phyloP scores from a whole-genome alignment of 2,329 filamentous ascomycete species.

The Colletotrichum salicis region DNA sequence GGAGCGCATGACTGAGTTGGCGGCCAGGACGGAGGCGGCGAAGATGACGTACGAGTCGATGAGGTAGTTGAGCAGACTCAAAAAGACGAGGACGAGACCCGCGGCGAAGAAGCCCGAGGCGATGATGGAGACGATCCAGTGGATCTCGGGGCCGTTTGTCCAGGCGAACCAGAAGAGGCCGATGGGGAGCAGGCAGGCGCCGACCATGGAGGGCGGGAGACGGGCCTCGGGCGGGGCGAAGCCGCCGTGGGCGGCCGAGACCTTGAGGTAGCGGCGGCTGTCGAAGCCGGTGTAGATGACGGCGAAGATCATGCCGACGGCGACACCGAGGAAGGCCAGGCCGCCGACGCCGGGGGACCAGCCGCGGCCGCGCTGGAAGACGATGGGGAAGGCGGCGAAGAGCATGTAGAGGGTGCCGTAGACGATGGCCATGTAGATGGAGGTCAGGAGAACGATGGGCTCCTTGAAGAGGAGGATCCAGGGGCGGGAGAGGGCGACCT shows the following conservation, averaged over 20 bases:
- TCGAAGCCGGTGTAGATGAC: conserved; percentile 58
- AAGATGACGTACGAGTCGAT: conserved; percentile 72
- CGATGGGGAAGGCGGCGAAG: conserved; percentile 72
- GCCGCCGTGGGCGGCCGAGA: conserved; percentile 52
- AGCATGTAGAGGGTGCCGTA: conserved; percentile 69
- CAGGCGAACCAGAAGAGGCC: conserved; percentile 69
- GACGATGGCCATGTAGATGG: conserved; percentile 73
- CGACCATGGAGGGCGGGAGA: conserved; percentile 65
- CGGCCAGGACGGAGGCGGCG: conserved; percentile 79
- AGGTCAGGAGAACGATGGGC: conserved; percentile 74
- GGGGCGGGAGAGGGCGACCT: conserved; percentile 59
- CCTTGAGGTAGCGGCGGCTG: conserved; percentile 55
- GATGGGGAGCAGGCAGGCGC: conserved; percentile 62
- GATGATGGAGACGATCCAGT: conserved; percentile 59
- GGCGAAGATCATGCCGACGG: conserved; percentile 72
- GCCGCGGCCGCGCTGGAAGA: conserved; percentile 69
- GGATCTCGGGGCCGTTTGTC: conserved; percentile 61
- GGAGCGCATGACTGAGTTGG: conserved; percentile 77
- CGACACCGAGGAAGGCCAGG: conserved; percentile 75
- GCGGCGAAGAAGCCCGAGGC: conserved; percentile 47
- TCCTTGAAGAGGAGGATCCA: conserved; percentile 77
- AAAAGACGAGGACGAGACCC: conserved; percentile 63
- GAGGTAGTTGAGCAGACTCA: conserved; percentile 64
- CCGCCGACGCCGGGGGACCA: conserved; percentile 70
- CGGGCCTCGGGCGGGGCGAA: conserved; percentile 68